Conservation (phyloP, 108 stramenopile genomes). For the Bacterosira constricta region DNA sequence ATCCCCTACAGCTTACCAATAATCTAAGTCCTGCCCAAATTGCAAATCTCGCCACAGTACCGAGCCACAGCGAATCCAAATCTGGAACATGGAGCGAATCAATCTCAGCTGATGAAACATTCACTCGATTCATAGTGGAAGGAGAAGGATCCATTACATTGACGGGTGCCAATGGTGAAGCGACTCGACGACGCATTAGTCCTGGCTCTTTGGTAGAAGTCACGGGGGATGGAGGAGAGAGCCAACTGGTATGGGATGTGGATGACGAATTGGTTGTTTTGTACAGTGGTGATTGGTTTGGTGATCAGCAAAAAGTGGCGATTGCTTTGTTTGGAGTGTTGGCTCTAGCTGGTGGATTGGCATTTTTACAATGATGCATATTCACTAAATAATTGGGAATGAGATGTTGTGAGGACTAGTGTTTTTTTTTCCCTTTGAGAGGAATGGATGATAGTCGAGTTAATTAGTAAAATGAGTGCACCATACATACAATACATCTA, state of each 20-base stretch:
- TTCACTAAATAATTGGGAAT: too few species aligned
- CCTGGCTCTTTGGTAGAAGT: background rate
- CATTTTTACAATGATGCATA: background rate
- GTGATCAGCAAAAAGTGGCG: background rate
- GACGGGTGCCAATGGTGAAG: background rate
- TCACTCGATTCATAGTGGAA: background rate
- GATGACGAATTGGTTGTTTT: background rate
- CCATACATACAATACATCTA: too few species aligned
- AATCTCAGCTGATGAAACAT: background rate
- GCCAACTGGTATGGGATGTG: background rate
- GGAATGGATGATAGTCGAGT: too few species aligned
- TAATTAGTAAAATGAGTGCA: too few species aligned
- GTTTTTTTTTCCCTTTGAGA: too few species aligned
- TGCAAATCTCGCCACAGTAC: background rate
- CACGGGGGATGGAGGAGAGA: background rate
- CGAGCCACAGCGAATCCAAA: background rate
- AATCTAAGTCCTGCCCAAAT: background rate
- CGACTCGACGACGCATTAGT: background rate
- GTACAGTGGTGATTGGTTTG: background rate
- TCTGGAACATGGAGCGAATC: background rate
- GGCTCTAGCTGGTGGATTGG: background rate
- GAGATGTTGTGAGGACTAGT: too few species aligned
- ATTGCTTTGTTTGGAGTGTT: background rate
- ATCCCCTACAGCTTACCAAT: background rate
- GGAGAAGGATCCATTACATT: background rate